phyloP scores from a whole-genome alignment of 2,329 filamentous ascomycete genomes.

The Ceratocystis lukuohia region DNA sequence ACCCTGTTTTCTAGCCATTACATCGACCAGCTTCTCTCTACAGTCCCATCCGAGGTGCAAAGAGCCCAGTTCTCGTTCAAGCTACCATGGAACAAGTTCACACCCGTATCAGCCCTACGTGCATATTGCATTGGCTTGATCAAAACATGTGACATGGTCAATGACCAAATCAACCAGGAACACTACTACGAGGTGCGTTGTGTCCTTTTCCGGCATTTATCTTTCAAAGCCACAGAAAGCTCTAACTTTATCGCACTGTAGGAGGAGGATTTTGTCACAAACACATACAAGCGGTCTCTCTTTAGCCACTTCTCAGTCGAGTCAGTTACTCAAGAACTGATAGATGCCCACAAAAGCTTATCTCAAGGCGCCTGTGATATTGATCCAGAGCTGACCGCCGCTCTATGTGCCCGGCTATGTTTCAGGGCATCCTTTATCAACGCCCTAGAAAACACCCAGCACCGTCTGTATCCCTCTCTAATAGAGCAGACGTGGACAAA shows the following conservation, averaged over 20 bases:
- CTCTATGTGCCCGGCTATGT: slow-evolving; percentile 51
- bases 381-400: slow-evolving; percentile 32
- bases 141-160: slow-evolving; percentile 69
- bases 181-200: slow-evolving; percentile 72
- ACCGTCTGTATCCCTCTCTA: slow-evolving; percentile 34
- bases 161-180: slow-evolving; percentile 63
- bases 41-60: slow-evolving; percentile 48
- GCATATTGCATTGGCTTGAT: slow-evolving; percentile 77
- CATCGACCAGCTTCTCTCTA: slow-evolving; percentile 68
- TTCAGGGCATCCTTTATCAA: slow-evolving; percentile 52
- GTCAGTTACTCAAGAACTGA: slow-evolving; percentile 42
- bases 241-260: slow-evolving; percentile 26
- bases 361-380: background rate
- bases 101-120: slow-evolving; percentile 53
- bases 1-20: slow-evolving; percentile 89
- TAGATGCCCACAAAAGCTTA: slow-evolving; percentile 38
- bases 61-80: slow-evolving; percentile 48
- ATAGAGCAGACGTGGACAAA: slow-evolving; percentile 38
- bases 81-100: slow-evolving; percentile 27
- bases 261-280: slow-evolving; percentile 95
- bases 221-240: background rate
- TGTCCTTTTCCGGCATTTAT: slow-evolving; percentile 13
- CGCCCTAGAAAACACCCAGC: slow-evolving; percentile 37
- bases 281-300: slow-evolving; percentile 71
- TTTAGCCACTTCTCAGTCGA: slow-evolving; percentile 48